Evolutionary conservation across 2,329 filamentous ascomycete species (phyloP).

Genomic region (Pyricularia sp.): DNA sequence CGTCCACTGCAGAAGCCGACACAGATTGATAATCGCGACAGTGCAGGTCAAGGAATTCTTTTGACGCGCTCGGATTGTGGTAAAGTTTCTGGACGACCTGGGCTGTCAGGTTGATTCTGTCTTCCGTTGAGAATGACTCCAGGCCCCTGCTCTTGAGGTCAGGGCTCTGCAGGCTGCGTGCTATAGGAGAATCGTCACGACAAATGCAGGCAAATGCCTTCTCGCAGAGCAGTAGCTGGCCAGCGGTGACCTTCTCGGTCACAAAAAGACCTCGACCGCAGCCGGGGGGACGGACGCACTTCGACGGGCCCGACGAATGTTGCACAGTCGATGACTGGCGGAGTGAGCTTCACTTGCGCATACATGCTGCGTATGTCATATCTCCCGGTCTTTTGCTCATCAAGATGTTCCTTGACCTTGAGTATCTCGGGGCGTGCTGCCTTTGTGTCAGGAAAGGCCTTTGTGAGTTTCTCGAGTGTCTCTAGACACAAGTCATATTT

Average conservation of each 20-base stretch:
- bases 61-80: slow-evolving; percentile 23
- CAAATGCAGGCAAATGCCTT: slow-evolving; percentile 40
- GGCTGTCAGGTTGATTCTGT: slow-evolving; percentile 28
- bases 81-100: slow-evolving; percentile 34
- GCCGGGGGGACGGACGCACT: slow-evolving; percentile 13
- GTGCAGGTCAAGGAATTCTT: slow-evolving; percentile 26
- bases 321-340: too few relatives aligned
- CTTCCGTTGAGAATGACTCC: slow-evolving; percentile 23
- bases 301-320: too few relatives aligned
- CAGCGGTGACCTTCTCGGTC: slow-evolving; percentile 32
- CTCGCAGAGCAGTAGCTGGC: slow-evolving; percentile 44
- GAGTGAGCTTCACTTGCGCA: slow-evolving; percentile 21
- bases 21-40: slow-evolving; percentile 28
- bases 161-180: slow-evolving; percentile 8
- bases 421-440: slow-evolving; percentile 18
- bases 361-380: slow-evolving; percentile 29
- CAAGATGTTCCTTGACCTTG: slow-evolving; percentile 20
- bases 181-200: slow-evolving; percentile 9
- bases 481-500: slow-evolving; percentile 26
- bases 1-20: slow-evolving; percentile 20
- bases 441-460: slow-evolving; percentile 23
- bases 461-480: slow-evolving; percentile 21
- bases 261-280: slow-evolving; percentile 43
- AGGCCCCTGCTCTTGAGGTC: slow-evolving; percentile 28
- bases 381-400: slow-evolving; percentile 27